Conservation (phyloP, 495 filamentous ascomycete species). For the Acidiella bohemica region DNA sequence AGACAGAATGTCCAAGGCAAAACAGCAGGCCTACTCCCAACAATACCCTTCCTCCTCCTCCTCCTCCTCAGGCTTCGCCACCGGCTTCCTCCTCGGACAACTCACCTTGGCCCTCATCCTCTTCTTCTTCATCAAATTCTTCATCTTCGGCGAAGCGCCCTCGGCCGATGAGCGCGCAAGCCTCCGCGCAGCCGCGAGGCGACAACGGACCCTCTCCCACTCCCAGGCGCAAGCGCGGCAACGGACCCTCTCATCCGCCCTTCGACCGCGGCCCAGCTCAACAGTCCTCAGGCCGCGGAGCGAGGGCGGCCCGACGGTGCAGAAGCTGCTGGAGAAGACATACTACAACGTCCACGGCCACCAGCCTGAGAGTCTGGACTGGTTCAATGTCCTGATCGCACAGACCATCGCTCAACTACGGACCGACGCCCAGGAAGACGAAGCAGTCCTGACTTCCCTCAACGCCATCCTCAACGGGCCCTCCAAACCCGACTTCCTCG, state of each 20-base stretch:
- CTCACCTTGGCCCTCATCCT: constrained; percentile 80
- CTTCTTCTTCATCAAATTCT: constrained; percentile 96
- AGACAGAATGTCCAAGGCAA: constrained; percentile 4
- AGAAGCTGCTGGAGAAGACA: constrained; percentile 87
- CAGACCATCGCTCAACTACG: constrained; percentile 95
- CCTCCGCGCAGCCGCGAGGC: constrained; percentile 53
- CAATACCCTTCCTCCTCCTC: constrained; percentile 27
- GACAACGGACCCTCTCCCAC: constrained; percentile 48
- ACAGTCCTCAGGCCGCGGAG: constrained; percentile 38
- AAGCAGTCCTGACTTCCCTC: constrained; percentile 90
- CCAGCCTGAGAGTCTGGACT: constrained; percentile 96
- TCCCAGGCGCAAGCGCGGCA: constrained; percentile 31
- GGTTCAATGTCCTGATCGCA: constrained; percentile 96
- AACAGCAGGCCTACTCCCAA: constrained; percentile 1
- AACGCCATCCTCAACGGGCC: constrained; percentile 71
- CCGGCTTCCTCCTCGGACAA: constrained; percentile 87
- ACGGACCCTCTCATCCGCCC: constrained; percentile 45
- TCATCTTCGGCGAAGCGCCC: constrained; percentile 93
- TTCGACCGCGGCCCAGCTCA: constrained; percentile 38
- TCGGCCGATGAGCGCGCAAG: constrained; percentile 60
- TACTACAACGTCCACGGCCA: constrained; percentile 96
- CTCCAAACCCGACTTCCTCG: constrained; percentile 78
- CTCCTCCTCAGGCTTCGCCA: constrained; percentile 54
- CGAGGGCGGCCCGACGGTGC: constrained; percentile 49
- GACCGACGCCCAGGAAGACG: constrained; percentile 75